These are phyloP conservation scores for Boechera retrofracta DNA, from an alignment of 345 rosid species.

Conservation along the genomic window DNA sequence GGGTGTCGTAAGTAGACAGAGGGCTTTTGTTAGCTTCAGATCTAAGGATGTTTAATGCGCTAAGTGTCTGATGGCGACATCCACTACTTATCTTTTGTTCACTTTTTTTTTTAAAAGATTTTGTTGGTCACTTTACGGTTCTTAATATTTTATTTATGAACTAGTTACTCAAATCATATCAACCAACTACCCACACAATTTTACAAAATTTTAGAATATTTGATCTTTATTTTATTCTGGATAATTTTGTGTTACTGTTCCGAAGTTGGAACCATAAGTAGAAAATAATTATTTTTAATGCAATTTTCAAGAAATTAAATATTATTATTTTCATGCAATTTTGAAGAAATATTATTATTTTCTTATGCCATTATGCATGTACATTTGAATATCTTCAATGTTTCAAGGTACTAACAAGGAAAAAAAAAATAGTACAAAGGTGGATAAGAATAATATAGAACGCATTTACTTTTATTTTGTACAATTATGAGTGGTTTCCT, in stretches of 20 bases:
- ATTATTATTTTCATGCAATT: no score
- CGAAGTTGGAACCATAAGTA: not conserved
- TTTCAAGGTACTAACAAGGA: no score
- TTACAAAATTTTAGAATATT: no score
- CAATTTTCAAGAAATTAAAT: no score
- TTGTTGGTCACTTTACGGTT: not conserved
- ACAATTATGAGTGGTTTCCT: conserved; percentile 1
- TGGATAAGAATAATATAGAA: conserved; percentile 18
- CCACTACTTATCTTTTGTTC: conserved; percentile 1
- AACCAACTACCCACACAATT: not conserved
- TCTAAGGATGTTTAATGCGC: conserved; percentile 42
- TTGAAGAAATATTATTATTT: no score
- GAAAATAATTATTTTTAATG: not conserved
- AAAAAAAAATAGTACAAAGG: not conserved
- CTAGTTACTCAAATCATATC: not conserved
- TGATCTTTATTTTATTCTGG: no score
- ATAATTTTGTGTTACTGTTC: no score
- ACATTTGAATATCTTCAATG: no score
- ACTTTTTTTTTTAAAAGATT: not conserved
- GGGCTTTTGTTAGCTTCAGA: conserved; percentile 38
- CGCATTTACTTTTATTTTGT: not conserved
- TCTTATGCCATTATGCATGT: no score
- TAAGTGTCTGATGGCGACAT: conserved; percentile 35
- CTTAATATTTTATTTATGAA: not conserved
- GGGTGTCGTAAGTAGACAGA: conserved; percentile 9